These are phyloP conservation scores for Colletotrichum nymphaeae DNA, from an alignment of 2,329 filamentous ascomycete genomes.

Conservation along the genomic window DNA sequence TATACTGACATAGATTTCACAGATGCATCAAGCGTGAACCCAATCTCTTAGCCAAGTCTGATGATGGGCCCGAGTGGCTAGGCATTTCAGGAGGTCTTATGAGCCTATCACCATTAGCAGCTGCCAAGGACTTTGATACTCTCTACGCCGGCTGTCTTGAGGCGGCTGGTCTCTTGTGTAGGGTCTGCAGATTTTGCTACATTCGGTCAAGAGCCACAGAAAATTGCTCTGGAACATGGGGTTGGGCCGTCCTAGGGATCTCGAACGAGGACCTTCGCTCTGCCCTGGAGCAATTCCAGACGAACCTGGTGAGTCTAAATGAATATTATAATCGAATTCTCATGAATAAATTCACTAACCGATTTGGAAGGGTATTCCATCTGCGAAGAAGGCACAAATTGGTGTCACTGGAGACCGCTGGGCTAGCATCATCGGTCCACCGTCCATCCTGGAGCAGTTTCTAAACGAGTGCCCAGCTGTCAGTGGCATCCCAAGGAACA, in stretches of 20 bases:
- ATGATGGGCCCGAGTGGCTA: not conserved
- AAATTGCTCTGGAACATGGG: not conserved
- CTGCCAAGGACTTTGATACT: not conserved
- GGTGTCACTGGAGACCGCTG: slow-evolving; percentile 11
- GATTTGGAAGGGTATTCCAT: not conserved
- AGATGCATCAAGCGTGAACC: not conserved
- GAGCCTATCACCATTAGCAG: not conserved
- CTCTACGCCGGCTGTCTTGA: not conserved
- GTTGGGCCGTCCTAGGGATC: slow-evolving; percentile 6
- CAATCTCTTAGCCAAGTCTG: not conserved
- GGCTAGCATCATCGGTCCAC: slow-evolving; percentile 12
- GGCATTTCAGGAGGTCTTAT: slow-evolving; percentile 12
- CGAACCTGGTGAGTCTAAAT: not conserved
- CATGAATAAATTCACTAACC: too few species aligned
- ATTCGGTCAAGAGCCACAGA: not conserved
- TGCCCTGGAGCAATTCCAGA: not conserved
- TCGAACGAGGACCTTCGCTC: not conserved
- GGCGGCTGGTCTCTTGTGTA: not conserved
- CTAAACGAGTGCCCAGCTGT: not conserved
- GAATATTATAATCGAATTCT: not conserved
- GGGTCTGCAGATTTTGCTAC: not conserved
- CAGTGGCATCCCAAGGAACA: not conserved
- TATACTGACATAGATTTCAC: not conserved
- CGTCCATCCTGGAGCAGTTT: slow-evolving; percentile 10
- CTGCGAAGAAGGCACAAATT: not conserved